Evolutionary conservation across 257 asterid genomes (phyloP).

Genomic region (Solanum chiquidenum): DNA sequence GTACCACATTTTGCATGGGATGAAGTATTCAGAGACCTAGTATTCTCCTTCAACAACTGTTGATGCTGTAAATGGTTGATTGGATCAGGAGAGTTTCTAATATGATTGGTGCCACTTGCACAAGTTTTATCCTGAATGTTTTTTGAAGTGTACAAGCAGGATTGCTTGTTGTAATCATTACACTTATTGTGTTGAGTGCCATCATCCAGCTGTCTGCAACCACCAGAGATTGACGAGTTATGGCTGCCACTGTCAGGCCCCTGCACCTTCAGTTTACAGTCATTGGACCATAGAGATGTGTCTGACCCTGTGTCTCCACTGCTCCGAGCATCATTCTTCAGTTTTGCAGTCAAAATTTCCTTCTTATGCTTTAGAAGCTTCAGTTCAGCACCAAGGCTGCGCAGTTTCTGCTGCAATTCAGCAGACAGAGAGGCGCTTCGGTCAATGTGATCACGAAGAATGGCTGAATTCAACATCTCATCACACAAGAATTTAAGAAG

Average conservation of each 20-base stretch:
- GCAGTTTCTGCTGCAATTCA: conserved; percentile 74
- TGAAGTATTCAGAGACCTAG: conserved; percentile 14
- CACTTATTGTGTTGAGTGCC: conserved; percentile 10
- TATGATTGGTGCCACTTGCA: not conserved
- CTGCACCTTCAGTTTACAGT: conserved; percentile 29
- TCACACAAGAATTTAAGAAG: conserved; percentile 81
- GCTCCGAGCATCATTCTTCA: conserved; percentile 25
- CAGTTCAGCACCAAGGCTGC: conserved; percentile 51
- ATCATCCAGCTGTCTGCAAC: conserved; percentile 15
- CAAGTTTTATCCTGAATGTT: conserved; percentile 6
- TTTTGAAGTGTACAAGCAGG: conserved; percentile 15
- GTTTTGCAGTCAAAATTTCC: conserved; percentile 47
- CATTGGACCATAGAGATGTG: conserved; percentile 28
- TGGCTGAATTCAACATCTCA: conserved; percentile 60
- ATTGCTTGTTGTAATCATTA: conserved; percentile 14
- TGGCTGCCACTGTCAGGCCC: conserved; percentile 22
- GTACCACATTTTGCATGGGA: conserved; percentile 14
- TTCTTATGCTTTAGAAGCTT: conserved; percentile 51
- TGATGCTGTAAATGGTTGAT: conserved; percentile 11
- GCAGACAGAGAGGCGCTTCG: conserved; percentile 47
- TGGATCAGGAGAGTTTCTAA: conserved; percentile 10
- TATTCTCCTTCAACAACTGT: conserved; percentile 19
- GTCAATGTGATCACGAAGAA: conserved; percentile 65
- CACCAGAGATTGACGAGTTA: conserved; percentile 15
- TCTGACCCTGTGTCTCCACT: conserved; percentile 44